Conservation (phyloP, 1,284 basidiomycete species). For the Phellinidium pouzarii region DNA sequence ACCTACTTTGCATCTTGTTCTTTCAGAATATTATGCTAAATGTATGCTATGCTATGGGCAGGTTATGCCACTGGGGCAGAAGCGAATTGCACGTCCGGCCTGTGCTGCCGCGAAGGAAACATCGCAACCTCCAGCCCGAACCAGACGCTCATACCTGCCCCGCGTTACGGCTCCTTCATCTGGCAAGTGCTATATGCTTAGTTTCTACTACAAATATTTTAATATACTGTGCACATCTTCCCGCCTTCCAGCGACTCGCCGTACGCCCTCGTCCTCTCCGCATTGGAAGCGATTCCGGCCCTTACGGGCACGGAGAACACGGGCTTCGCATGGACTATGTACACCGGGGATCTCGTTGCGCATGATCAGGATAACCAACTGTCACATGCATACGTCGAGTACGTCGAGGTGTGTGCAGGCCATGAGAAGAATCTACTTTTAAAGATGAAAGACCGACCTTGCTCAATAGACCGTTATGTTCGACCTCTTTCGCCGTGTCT, state of each 20-base stretch:
- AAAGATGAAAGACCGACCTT: not conserved
- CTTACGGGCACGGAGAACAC: conserved; percentile 53
- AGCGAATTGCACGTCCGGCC: conserved; percentile 62
- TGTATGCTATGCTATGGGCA: conserved; percentile 26
- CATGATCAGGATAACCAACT: conserved; percentile 63
- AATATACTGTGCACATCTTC: not conserved
- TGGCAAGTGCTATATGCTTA: conserved; percentile 40
- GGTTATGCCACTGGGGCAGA: conserved; percentile 69
- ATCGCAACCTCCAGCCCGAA: conserved; percentile 47
- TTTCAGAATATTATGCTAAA: too few species aligned
- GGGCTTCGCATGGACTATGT: conserved; percentile 63
- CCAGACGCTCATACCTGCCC: conserved; percentile 46
- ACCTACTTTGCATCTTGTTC: too few species aligned
- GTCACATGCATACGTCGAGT: conserved; percentile 28
- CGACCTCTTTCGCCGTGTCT: conserved; percentile 53
- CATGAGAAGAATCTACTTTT: too few species aligned
- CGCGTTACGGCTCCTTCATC: conserved; percentile 55
- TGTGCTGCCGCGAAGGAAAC: conserved; percentile 62
- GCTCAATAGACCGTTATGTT: conserved; percentile 50
- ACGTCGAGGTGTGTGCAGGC: conserved; percentile 4
- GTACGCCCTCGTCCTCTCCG: conserved; percentile 54
- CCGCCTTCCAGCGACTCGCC: conserved; percentile 55
- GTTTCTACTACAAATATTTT: not conserved
- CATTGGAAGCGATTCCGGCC: conserved; percentile 60
- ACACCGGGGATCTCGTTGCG: conserved; percentile 72